Evolutionary conservation across 2,329 filamentous ascomycete species (phyloP).

Genomic region (Colletotrichum navitas): DNA sequence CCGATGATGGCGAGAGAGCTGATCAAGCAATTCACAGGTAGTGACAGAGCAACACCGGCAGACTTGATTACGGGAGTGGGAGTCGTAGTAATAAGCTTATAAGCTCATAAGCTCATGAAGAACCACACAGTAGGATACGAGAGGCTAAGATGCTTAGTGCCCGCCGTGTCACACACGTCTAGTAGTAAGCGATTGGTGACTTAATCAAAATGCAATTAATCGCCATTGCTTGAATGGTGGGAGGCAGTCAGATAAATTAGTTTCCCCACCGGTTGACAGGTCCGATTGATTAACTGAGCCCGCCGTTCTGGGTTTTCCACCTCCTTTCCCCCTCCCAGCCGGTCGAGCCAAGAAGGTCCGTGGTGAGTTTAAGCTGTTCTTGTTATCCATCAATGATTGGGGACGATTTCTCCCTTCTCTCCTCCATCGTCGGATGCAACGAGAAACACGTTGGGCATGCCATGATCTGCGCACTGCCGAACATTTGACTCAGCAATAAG

Average conservation of each 20-base stretch:
- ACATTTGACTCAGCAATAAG: neutral
- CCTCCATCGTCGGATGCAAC: neutral
- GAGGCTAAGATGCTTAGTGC: conserved; percentile 13
- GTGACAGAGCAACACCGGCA: neutral
- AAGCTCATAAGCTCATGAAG: conserved; percentile 34
- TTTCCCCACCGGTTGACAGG: neutral
- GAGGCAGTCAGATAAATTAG: neutral
- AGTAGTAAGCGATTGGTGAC: neutral
- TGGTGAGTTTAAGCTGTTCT: conserved; percentile 1
- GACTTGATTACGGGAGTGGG: neutral
- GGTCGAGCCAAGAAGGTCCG: neutral
- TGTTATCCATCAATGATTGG: neutral
- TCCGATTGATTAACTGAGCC: conserved; percentile 26
- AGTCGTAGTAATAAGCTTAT: conserved; percentile 29
- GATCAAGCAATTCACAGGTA: neutral
- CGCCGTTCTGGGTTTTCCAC: neutral
- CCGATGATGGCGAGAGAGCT: neutral
- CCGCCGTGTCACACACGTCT: conserved; percentile 1
- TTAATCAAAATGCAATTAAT: conserved; percentile 32
- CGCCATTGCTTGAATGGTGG: conserved; percentile 38
- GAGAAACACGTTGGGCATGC: neutral
- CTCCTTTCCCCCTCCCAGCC: conserved; percentile 3
- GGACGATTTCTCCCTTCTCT: neutral
- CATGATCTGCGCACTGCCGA: neutral
- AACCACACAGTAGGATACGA: neutral